phyloP scores from a whole-genome alignment of 1,284 basidiomycete species.

The Psilocybe mexicana region DNA sequence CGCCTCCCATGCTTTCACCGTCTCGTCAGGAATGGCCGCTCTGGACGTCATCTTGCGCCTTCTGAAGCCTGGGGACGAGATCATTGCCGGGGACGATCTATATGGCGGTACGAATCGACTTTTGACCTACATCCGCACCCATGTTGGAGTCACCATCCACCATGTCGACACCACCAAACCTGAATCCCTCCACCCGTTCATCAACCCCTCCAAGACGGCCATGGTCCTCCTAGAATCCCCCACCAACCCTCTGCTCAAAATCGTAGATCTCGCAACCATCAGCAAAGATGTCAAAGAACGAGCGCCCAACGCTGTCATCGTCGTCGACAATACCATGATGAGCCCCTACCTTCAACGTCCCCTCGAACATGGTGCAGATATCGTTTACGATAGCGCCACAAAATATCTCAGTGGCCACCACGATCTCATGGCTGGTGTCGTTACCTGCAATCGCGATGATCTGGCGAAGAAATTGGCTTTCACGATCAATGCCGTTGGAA shows the following conservation, averaged over 20 bases:
- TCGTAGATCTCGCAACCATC: constrained; percentile 87
- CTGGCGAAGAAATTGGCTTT: constrained; percentile 87
- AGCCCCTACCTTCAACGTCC: constrained; percentile 97
- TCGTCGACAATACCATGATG: constrained; percentile 99
- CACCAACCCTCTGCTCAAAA: constrained; percentile 96
- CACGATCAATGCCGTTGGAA: constrained; percentile 96
- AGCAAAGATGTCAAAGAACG: constrained; percentile 79
- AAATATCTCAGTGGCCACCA: constrained; percentile 99
- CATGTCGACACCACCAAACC: constrained; percentile 94
- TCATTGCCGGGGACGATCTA: constrained; percentile 96
- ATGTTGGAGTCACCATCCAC: constrained; percentile 88
- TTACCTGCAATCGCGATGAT: constrained; percentile 91
- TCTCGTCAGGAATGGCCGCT: constrained; percentile 98
- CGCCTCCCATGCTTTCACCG: constrained; percentile 85
- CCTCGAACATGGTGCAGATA: constrained; percentile 93
- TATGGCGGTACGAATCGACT: constrained; percentile 98
- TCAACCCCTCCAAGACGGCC: constrained; percentile 73
- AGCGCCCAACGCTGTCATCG: constrained; percentile 81
- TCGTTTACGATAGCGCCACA: constrained; percentile 97
- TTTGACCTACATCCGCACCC: constrained; percentile 85
- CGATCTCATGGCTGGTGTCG: constrained; percentile 97
- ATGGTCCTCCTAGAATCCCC: constrained; percentile 98
- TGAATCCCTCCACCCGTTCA: constrained; percentile 59
- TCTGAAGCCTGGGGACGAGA: constrained; percentile 91
- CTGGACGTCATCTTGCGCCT: constrained; percentile 94